A percentile compares a stretch with the other conserved stretches of the same genome.
These are phyloP conservation scores for Auriscalpium microsporum DNA, from an alignment of 768 basidiomycete species.

Conservation along the genomic window DNA sequence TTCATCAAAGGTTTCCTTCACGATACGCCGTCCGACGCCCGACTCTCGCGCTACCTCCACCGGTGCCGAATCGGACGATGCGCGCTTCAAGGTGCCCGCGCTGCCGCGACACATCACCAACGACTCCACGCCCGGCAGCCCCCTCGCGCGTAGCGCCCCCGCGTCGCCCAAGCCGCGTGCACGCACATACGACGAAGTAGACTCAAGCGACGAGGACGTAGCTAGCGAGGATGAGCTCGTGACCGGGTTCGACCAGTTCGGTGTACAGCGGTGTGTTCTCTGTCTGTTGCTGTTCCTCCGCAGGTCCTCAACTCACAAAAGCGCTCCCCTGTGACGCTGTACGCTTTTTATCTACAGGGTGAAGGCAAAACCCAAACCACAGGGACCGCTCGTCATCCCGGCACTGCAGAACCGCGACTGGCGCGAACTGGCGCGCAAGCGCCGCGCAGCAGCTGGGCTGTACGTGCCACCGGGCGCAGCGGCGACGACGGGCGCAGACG, in stretches of 20 bases:
- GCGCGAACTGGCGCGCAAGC: constrained; percentile 68
- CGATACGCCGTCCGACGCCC: constrained; percentile 72
- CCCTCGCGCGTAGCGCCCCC: constrained; percentile 41
- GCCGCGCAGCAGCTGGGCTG: constrained; percentile 31
- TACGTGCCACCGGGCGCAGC: constrained; percentile 61
- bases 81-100: constrained; percentile 47
- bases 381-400: constrained; percentile 77
- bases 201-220: constrained; percentile 50
- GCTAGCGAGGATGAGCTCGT: constrained; percentile 57
- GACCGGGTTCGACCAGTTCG: constrained; percentile 62
- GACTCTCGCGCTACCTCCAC: constrained; percentile 53
- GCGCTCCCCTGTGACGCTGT: constrained; percentile 21
- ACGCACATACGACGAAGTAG: constrained; percentile 33
- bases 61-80: constrained; percentile 50
- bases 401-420: constrained; percentile 85
- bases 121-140: constrained; percentile 41
- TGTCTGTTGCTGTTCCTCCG: constrained; percentile 17
- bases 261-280: constrained; percentile 78
- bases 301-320: constrained; percentile 69
- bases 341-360: constrained; percentile 28
- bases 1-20: constrained; percentile 63
- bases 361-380: constrained; percentile 36
- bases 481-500: constrained; percentile 52
- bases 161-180: constrained; percentile 36
- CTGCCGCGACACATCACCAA: constrained; percentile 49